Base-by-base conservation (phyloP, 441 rosid genomes). In the Kokia cookei region DNA sequence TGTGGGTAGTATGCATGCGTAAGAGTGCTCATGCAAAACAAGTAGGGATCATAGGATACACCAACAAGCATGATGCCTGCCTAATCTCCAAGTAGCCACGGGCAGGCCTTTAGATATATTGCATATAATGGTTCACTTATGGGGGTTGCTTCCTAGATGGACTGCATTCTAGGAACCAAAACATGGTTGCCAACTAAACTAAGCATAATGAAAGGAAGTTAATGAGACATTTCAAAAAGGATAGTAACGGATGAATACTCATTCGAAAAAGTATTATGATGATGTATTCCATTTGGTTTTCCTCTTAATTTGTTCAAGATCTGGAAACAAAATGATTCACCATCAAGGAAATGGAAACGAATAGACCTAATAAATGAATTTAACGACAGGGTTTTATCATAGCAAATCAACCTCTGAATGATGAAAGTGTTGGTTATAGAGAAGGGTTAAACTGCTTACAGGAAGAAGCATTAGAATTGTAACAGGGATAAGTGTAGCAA, bases 381-480 rank as follows among this genome's bases (percentile, higher is more conserved):
- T 61, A 61, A 29, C 14, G n/a, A 42, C 7, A 10, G 54, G 13
- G 15, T 3, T 42, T 12, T 29, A 27, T 24, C 59, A 68, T 4
- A 53, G 58, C 26, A 53, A 53, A 19, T 53, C 24, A 47, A 13
- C 15, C 24, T 48, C 3, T 51, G 26, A 27, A n/a, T 50, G 62
- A 65, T 40, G 3, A 27, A 11, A 72, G 50, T 17, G 24, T 37
- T 19, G 50, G 48, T 37, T 11, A 48, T 27, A 47, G 62, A 17
- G 62, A 70, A 40, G 27, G 4, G 12, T 42, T 15, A 15, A n/a
- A 26, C 74, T 62, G 60, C 90, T 82, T 85, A 89, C 96, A 45
- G 96, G 93, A 75, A 91, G 77, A 63, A 89, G 77, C 93, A 91
- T 89, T 63, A 91, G 79, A 67, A 91, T 79, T 43, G 91, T 83